Conservation (phyloP, 1,139 yeast genomes). For the Diutina scorzettiae region DNA sequence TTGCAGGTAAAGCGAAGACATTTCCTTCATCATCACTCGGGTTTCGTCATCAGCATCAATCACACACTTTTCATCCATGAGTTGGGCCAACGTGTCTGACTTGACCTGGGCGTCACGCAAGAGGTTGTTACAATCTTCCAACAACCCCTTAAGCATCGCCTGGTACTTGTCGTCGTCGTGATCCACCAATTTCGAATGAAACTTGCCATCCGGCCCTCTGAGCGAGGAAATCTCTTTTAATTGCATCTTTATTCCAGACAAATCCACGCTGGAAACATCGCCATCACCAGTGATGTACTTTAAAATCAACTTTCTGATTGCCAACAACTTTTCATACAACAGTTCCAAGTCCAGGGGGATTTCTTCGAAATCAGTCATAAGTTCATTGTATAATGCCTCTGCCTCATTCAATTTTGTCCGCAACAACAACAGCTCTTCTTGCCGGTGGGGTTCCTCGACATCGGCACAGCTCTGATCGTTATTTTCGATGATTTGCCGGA, state of each 20-base stretch:
- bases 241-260: constrained; percentile 14
- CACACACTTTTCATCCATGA: not conserved
- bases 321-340: constrained; percentile 36
- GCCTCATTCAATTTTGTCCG: constrained; percentile 51
- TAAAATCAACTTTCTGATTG: constrained; percentile 23
- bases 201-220: constrained; percentile 26
- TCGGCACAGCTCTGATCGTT: constrained; percentile 12
- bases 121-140: constrained; percentile 74
- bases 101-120: constrained; percentile 58
- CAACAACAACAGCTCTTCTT: constrained; percentile 46
- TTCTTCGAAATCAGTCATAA: constrained; percentile 41
- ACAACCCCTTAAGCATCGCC: constrained; percentile 54
- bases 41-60: not conserved
- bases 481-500: constrained; percentile 43
- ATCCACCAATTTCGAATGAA: constrained; percentile 15
- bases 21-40: constrained; percentile 6
- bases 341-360: constrained; percentile 44
- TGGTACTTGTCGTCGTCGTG: constrained; percentile 25
- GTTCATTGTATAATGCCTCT: constrained; percentile 36
- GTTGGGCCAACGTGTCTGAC: constrained; percentile 22
- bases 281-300: constrained; percentile 17
- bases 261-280: constrained; percentile 9
- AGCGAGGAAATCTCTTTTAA: constrained; percentile 21
- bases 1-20: constrained; percentile 19
- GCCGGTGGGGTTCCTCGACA: constrained; percentile 21